phyloP scores from a whole-genome alignment of 768 basidiomycete species.

The Kwoniella sp. region DNA sequence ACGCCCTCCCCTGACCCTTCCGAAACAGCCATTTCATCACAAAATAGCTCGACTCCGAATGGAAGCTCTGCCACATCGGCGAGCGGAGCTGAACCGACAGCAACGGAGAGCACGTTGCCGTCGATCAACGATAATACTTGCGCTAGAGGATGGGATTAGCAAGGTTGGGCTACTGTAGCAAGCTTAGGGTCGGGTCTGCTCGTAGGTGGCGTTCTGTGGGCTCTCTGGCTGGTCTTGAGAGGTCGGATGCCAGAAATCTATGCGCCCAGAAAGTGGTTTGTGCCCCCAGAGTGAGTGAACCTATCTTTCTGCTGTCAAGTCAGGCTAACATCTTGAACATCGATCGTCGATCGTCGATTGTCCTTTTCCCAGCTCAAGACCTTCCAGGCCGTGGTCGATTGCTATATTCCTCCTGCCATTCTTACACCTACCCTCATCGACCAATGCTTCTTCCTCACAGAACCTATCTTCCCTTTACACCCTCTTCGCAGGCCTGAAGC shows the following conservation, averaged over 20 bases:
- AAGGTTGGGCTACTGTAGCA: conserved; percentile 36
- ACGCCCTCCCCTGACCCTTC: background rate
- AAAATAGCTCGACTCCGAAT: background rate
- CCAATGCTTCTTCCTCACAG: conserved; percentile 66
- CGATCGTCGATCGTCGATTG: too few relatives aligned
- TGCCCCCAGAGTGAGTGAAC: conserved; percentile 31
- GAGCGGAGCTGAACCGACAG: too few relatives aligned
- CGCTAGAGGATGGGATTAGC: conserved; percentile 43
- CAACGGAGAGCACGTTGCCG: background rate
- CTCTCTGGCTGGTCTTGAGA: conserved; percentile 32
- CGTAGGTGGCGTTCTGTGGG: conserved; percentile 38
- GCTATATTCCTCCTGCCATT: conserved; percentile 73
- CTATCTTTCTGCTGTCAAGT: too few relatives aligned
- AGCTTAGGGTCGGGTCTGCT: conserved; percentile 28
- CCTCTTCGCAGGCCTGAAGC: conserved; percentile 67
- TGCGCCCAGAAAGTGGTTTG: conserved; percentile 33
- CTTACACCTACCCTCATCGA: conserved; percentile 63
- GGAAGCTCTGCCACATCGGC: background rate
- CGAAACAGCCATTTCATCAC: background rate
- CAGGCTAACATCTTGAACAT: too few relatives aligned
- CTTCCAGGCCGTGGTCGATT: conserved; percentile 64
- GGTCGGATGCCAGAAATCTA: conserved; percentile 30
- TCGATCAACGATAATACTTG: conserved; percentile 24
- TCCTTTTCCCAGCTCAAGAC: conserved; percentile 70
- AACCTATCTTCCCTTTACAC: conserved; percentile 72